A percentile compares a stretch with the other conserved stretches of the same genome.
Evolutionary conservation across 2,329 filamentous ascomycete species (phyloP).

Genomic region (Zasmidium angulare): DNA sequence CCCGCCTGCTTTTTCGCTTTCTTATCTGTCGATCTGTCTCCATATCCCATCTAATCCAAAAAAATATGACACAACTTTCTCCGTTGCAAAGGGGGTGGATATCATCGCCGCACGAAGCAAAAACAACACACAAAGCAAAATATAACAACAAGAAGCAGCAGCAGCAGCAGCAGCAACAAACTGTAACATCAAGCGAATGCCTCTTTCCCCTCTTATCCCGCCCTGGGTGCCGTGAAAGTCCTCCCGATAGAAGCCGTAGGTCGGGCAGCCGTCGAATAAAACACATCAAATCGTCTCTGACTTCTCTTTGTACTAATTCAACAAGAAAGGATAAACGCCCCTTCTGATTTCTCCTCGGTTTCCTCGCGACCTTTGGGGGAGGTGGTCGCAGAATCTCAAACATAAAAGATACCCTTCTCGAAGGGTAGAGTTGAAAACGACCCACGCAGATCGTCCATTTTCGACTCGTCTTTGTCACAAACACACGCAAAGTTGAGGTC

Average conservation of each 20-base stretch:
- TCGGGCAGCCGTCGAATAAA: neutral
- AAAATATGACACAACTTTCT: slow-evolving; percentile 1
- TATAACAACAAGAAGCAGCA: slow-evolving; percentile 1
- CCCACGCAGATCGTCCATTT: neutral
- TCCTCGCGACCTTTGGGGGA: neutral
- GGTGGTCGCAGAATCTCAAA: neutral
- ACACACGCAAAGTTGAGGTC: neutral
- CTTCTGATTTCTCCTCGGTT: neutral
- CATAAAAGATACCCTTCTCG: neutral
- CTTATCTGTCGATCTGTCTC: slow-evolving; percentile 2
- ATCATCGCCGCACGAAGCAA: slow-evolving; percentile 5
- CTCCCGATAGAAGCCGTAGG: neutral
- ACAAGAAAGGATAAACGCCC: neutral
- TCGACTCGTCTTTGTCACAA: neutral
- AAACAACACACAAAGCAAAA: neutral
- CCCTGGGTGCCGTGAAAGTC: neutral
- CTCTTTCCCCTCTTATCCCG: neutral
- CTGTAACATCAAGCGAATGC: slow-evolving; percentile 1
- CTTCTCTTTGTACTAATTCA: neutral
- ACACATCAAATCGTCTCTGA: neutral
- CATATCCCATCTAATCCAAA: neutral
- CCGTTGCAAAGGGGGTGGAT: slow-evolving; percentile 2
- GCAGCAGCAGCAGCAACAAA: slow-evolving; percentile 1
- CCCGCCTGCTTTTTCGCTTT: neutral
- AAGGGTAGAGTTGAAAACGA: neutral